phyloP scores from a whole-genome alignment of 1,284 basidiomycete species.

The Thecaphora thlaspeos region DNA sequence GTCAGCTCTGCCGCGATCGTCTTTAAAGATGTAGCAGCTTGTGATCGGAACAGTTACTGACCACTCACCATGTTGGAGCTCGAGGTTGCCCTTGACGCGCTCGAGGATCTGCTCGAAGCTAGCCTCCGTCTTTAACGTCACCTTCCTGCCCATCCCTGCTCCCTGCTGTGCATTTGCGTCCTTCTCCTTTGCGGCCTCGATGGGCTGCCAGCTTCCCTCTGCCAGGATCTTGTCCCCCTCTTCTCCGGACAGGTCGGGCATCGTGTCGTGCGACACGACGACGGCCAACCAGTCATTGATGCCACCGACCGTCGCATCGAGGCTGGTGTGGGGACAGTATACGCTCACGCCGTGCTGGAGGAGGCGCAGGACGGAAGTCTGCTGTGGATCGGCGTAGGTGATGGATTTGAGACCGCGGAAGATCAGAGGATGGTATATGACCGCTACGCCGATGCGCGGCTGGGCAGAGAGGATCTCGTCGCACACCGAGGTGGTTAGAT shows the following conservation, averaged over 20 bases:
- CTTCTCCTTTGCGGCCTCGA: neutral
- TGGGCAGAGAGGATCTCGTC: constrained; percentile 44
- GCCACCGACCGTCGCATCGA: constrained; percentile 78
- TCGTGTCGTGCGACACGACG: constrained; percentile 17
- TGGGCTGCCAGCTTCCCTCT: neutral
- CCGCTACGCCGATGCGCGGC: constrained; percentile 62
- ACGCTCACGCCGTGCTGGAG: constrained; percentile 79
- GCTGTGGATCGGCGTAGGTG: constrained; percentile 75
- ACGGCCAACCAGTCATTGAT: constrained; percentile 65
- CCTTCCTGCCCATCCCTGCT: constrained; percentile 32
- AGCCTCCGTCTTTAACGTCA: constrained; percentile 13
- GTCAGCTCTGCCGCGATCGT: no score
- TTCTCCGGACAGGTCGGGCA: constrained; percentile 1
- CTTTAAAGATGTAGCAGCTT: no score
- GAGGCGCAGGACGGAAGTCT: constrained; percentile 74
- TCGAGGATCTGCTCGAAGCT: constrained; percentile 23
- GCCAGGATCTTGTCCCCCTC: neutral
- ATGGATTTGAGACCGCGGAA: constrained; percentile 77
- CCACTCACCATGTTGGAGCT: constrained; percentile 11
- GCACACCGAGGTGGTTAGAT: constrained; percentile 50
- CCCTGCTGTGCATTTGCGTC: constrained; percentile 14
- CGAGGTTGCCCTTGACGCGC: constrained; percentile 33
- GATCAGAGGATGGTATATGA: constrained; percentile 75
- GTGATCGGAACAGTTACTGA: no score
- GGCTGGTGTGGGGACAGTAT: constrained; percentile 81